Base-by-base conservation (phyloP, 2,329 filamentous ascomycete genomes). In the Neonectria ditissima region DNA sequence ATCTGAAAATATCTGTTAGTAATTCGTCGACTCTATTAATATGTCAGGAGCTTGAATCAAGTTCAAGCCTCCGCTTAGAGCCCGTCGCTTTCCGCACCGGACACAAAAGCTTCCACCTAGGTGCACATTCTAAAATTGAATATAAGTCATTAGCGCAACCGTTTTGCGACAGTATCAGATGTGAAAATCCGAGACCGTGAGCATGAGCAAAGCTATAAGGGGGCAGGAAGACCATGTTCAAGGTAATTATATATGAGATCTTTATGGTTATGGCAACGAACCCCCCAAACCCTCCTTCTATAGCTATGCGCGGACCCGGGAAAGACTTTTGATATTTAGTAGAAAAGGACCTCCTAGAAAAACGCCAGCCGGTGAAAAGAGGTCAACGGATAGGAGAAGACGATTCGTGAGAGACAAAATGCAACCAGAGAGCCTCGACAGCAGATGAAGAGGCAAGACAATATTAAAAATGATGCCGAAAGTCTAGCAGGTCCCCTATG, bases 341-440 rank as follows among this genome's bases (percentile, higher is more conserved):
- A 64, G 61, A 66, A 69, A 68, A 56, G 48, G 44, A 57, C 65
- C 67, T 70, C 63, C 66, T 68, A 68, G 20, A 66, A 64, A 65
- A 74, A 74, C 72, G 70, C 71, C 70, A 73, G 68, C 63, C 63
- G 65, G 65, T 72, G 58, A 69, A 68, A 65, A 60, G 48, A 73
- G 65, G 16, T 73, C 65, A 58, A 62, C 58, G 57, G 52, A 62
- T 55, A 68, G 65, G 63, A 64, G 59, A 69, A 59, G 61, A 62
- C 30, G 57, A 45, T 56, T 51, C 44, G 30, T 30, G 52, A 32
- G 39, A 39, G 24, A 55, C 57, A 52, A 59, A 62, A 57, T 47
- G 44, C 47, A 44, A 62, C 62, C 58, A 32, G 45, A 59, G 55
- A 59, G 44, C 64, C 66, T 65, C 58, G 50, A 63, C 65, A 51